Conservation (phyloP, 1,284 basidiomycete genomes). For the Pseudozyma thailandica region DNA sequence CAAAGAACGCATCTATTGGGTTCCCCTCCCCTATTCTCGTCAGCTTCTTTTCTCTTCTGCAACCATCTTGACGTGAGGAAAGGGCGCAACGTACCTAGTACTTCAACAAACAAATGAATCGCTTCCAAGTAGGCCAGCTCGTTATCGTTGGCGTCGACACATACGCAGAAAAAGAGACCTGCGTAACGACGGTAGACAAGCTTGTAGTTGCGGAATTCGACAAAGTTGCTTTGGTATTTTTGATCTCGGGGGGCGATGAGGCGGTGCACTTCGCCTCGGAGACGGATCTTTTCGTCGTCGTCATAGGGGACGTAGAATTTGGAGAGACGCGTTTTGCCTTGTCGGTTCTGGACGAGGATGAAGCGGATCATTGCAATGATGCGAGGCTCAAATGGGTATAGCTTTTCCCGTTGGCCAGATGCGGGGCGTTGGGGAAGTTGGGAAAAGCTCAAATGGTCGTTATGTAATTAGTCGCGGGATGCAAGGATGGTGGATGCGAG, state of each 20-base stretch:
- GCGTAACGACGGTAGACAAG: conserved; percentile 74
- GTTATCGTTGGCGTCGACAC: conserved; percentile 97
- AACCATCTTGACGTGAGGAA: neutral
- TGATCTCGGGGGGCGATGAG: conserved; percentile 96
- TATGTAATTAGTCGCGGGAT: no score
- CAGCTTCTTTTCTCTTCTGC: neutral
- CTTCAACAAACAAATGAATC: conserved; percentile 97
- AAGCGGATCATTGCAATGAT: conserved; percentile 83
- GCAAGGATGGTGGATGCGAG: no score
- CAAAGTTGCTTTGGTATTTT: conserved; percentile 99
- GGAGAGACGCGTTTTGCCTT: conserved; percentile 94
- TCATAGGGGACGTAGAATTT: conserved; percentile 90
- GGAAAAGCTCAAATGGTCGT: no score
- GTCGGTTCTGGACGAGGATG: conserved; percentile 93
- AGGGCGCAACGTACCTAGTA: conserved; percentile 80
- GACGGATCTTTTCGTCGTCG: conserved; percentile 76
- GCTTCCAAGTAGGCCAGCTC: conserved; percentile 96
- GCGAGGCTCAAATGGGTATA: no score
- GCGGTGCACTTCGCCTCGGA: conserved; percentile 93
- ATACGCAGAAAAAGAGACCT: conserved; percentile 86
- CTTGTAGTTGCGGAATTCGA: conserved; percentile 73
- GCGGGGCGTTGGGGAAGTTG: no score
- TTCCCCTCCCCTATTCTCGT: conserved; percentile 61
- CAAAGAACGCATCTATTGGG: conserved; percentile 86
- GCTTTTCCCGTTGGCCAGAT: no score